These are phyloP conservation scores for Sporisorium scitamineum DNA, from an alignment of 1,284 basidiomycete genomes.

Conservation along the genomic window DNA sequence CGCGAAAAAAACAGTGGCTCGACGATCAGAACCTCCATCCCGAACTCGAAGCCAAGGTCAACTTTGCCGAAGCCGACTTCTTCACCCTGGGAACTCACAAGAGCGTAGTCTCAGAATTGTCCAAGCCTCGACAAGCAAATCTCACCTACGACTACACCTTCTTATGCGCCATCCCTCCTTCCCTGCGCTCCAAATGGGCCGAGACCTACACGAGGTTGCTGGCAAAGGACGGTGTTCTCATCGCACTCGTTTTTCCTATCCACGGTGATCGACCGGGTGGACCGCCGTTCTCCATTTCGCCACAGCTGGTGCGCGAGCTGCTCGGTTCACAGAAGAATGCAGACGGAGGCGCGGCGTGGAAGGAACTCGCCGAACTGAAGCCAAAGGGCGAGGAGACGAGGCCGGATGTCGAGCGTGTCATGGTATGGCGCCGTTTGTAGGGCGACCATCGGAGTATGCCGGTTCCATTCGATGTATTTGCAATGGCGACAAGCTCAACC, in stretches of 20 bases:
- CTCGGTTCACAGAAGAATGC: slow-evolving; percentile 26
- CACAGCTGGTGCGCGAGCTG: slow-evolving; percentile 40
- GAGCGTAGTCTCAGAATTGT: slow-evolving; percentile 14
- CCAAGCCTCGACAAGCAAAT: slow-evolving; percentile 17
- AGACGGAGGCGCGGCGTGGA: slow-evolving; percentile 31
- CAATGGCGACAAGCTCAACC: neutral
- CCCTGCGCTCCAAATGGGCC: slow-evolving; percentile 45
- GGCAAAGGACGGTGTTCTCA: slow-evolving; percentile 43
- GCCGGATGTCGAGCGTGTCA: slow-evolving; percentile 46
- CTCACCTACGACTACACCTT: slow-evolving; percentile 62
- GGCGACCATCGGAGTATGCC: neutral
- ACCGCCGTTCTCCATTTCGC: slow-evolving; percentile 53
- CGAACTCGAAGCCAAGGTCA: slow-evolving; percentile 15
- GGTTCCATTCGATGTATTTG: neutral
- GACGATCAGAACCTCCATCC: slow-evolving; percentile 20
- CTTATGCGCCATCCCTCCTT: slow-evolving; percentile 57
- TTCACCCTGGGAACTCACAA: slow-evolving; percentile 41
- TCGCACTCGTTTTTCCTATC: slow-evolving; percentile 57
- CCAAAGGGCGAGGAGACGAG: slow-evolving; percentile 41
- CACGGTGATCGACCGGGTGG: slow-evolving; percentile 55
- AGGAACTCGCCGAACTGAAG: slow-evolving; percentile 38
- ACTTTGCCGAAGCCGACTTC: slow-evolving; percentile 51
- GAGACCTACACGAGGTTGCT: slow-evolving; percentile 54
- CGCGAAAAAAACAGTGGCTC: slow-evolving; percentile 52
- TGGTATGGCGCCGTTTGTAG: slow-evolving; percentile 52